Percentiles rank a stretch among this genome's conserved stretches.
Conservation (phyloP, 345 rosid genomes). For the Streptanthus diversifolius region DNA sequence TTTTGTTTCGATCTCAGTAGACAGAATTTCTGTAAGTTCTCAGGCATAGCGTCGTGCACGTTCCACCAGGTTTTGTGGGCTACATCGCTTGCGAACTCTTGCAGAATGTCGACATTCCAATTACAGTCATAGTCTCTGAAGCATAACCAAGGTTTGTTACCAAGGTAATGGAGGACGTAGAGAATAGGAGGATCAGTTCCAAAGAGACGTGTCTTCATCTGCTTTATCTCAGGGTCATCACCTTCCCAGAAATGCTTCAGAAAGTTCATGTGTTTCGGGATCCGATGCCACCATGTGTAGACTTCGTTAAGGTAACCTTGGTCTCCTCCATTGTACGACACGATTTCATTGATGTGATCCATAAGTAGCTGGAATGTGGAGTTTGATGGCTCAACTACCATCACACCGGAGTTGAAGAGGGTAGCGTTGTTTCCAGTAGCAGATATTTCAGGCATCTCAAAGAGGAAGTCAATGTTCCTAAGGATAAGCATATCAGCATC, state of each 20-base stretch:
- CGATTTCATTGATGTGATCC: conserved; percentile 83
- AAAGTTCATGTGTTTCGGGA: conserved; percentile 87
- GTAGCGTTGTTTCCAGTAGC: conserved; percentile 82
- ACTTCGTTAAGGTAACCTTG: conserved; percentile 86
- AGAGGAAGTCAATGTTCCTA: conserved; percentile 80
- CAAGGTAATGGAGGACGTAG: conserved; percentile 80
- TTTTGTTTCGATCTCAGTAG: conserved; percentile 79
- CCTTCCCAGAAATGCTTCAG: conserved; percentile 97
- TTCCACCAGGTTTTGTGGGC: conserved; percentile 90
- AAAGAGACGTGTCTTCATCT: conserved; percentile 62
- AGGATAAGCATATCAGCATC: conserved; percentile 87
- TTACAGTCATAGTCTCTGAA: conserved; percentile 94
- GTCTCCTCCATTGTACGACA: conserved; percentile 90
- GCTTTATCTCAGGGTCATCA: conserved; percentile 75
- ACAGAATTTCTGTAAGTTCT: conserved; percentile 64
- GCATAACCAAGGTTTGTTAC: conserved; percentile 85
- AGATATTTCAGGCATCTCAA: conserved; percentile 87
- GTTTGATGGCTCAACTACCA: conserved; percentile 86
- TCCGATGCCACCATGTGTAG: conserved; percentile 97
- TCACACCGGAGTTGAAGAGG: conserved; percentile 83
- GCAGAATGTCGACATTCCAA: conserved; percentile 83
- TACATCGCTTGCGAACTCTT: conserved; percentile 79
- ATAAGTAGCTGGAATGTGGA: conserved; percentile 78
- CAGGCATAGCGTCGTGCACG: conserved; percentile 88
- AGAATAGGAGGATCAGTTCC: conserved; percentile 81